A percentile compares a stretch with the other conserved stretches of the same genome.
Conservation (phyloP, 1,284 basidiomycete genomes). For the Ganoderma sinense region DNA sequence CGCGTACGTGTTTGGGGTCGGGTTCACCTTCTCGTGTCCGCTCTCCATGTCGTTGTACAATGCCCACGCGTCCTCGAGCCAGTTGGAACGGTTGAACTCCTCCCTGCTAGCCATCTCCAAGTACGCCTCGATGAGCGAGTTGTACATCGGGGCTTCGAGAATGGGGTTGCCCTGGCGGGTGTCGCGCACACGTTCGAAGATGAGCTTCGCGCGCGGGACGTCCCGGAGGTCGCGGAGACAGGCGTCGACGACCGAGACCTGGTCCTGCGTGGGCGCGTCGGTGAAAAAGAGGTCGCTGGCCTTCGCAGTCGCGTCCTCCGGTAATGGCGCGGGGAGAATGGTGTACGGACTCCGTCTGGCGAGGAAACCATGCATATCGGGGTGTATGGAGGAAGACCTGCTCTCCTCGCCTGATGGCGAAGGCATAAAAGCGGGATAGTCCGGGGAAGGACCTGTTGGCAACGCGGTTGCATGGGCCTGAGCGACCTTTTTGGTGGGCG, state of each 20-base stretch:
- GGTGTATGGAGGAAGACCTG: constrained; percentile 13
- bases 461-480: constrained; percentile 55
- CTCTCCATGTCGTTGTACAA: constrained; percentile 65
- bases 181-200: constrained; percentile 70
- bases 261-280: constrained; percentile 70
- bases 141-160: constrained; percentile 53
- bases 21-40: constrained; percentile 54
- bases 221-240: constrained; percentile 79
- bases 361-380: constrained; percentile 57
- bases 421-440: constrained; percentile 51
- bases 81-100: constrained; percentile 48
- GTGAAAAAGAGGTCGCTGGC: constrained; percentile 66
- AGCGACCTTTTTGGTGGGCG: constrained; percentile 60
- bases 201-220: constrained; percentile 70
- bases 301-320: constrained; percentile 48
- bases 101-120: constrained; percentile 64
- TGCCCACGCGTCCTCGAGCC: constrained; percentile 66
- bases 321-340: constrained; percentile 69
- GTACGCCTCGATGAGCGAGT: constrained; percentile 69
- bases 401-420: constrained; percentile 22
- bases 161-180: constrained; percentile 40
- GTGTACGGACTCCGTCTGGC: constrained; percentile 56
- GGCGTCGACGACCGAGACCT: constrained; percentile 79
- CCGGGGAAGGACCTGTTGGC: constrained; percentile 41
- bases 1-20: constrained; percentile 70